Evolutionary conservation across 345 rosid species (phyloP).

Genomic region (Hirschfeldia incana): DNA sequence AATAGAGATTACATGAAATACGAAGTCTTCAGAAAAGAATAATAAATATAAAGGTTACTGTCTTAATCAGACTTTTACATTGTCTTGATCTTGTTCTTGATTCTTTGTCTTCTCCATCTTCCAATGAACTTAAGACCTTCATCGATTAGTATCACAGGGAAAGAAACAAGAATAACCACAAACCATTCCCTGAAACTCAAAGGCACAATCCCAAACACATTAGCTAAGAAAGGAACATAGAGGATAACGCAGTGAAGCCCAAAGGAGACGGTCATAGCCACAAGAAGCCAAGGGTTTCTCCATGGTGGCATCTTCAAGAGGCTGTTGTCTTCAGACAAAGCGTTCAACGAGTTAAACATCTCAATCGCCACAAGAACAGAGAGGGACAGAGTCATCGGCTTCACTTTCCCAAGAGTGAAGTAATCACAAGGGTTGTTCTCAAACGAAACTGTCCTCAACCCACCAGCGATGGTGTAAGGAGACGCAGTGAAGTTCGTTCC

Average conservation of each 20-base stretch:
- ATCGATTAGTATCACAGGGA: constrained; percentile 81
- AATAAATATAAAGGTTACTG: not conserved
- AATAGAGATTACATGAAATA: not conserved
- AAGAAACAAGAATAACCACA: constrained; percentile 70
- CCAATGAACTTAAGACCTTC: constrained; percentile 70
- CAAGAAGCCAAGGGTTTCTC: constrained; percentile 89
- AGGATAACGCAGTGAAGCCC: constrained; percentile 84
- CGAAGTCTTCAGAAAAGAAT: constrained; percentile 22
- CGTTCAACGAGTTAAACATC: constrained; percentile 90
- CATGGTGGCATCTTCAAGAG: constrained; percentile 83
- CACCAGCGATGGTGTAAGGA: constrained; percentile 59
- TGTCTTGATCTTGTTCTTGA: constrained; percentile 40
- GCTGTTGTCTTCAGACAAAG: constrained; percentile 86
- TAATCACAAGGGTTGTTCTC: constrained; percentile 79
- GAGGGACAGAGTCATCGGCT: constrained; percentile 83
- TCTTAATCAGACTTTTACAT: constrained; percentile 19
- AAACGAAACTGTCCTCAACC: constrained; percentile 46
- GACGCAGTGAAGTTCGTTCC: constrained; percentile 60
- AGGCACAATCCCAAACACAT: constrained; percentile 77
- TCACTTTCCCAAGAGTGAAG: constrained; percentile 79
- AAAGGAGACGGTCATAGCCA: constrained; percentile 82
- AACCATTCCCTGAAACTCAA: constrained; percentile 74
- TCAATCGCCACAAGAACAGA: constrained; percentile 89
- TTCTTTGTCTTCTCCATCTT: constrained; percentile 47
- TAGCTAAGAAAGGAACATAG: constrained; percentile 77